Evolutionary conservation across 768 basidiomycete genomes (phyloP).

Genomic region (Lepiota brunneoincarnata): DNA sequence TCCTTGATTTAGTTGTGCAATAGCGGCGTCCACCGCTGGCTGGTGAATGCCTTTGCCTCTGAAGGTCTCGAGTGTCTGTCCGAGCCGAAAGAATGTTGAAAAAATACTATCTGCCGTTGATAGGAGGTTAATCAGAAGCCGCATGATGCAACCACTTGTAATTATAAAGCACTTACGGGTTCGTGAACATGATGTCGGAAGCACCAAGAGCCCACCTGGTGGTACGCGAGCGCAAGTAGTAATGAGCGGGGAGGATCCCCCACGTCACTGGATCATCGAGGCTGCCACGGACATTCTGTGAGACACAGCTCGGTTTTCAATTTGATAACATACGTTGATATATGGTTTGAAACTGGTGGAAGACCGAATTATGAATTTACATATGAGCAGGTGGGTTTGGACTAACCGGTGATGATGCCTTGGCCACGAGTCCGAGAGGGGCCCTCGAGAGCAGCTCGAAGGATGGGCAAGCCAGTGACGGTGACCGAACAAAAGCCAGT

Average conservation of each 20-base stretch:
- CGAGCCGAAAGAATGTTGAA: conserved; percentile 81
- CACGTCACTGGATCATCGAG: conserved; percentile 85
- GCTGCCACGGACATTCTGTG: conserved; percentile 33
- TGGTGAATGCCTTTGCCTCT: conserved; percentile 90
- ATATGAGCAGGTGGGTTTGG: conserved; percentile 3
- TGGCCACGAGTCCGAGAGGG: conserved; percentile 44
- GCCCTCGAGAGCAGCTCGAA: conserved; percentile 59
- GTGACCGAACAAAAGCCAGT: conserved; percentile 64
- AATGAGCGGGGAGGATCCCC: conserved; percentile 73
- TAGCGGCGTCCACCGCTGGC: conserved; percentile 79
- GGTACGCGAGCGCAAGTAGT: conserved; percentile 54
- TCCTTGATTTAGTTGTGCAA: conserved; percentile 75
- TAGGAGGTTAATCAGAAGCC: conserved; percentile 7
- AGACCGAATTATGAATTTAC: conserved; percentile 8
- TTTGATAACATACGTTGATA: conserved; percentile 69
- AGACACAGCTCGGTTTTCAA: not conserved
- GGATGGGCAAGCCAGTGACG: conserved; percentile 65
- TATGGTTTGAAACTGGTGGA: conserved; percentile 81
- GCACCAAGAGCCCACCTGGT: conserved; percentile 93
- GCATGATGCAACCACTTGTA: not conserved
- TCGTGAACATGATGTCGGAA: conserved; percentile 93
- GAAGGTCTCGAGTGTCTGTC: conserved; percentile 91
- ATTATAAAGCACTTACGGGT: conserved; percentile 55
- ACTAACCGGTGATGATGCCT: conserved; percentile 72
- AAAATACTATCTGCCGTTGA: conserved; percentile 56